Conservation (phyloP, 352 stramenopile genomes). For the Sclerospora graminicola region DNA sequence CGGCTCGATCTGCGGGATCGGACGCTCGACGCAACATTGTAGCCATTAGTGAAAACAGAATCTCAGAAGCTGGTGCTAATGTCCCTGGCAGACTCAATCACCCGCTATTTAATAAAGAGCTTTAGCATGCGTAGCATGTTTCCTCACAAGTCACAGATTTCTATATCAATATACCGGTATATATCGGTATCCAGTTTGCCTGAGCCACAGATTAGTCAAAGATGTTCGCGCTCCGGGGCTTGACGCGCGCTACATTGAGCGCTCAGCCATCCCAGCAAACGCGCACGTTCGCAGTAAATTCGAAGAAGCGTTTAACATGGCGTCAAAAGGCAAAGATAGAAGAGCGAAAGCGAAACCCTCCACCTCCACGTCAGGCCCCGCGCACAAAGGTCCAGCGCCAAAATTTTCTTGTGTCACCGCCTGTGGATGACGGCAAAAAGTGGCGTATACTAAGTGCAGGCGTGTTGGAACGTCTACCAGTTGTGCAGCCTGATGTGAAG, state of each 20-base stretch:
- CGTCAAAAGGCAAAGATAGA: conserved; percentile 56
- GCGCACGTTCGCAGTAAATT: conserved; percentile 38
- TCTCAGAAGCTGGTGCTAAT: conserved; percentile 44
- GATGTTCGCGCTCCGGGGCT: conserved; percentile 40
- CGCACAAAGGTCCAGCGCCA: conserved; percentile 37
- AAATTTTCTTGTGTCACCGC: conserved; percentile 47
- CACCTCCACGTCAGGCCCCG: conserved; percentile 30
- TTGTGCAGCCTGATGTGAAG: conserved; percentile 65
- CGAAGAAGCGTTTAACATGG: conserved; percentile 48
- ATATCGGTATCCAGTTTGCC: background rate
- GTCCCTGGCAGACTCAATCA: conserved; percentile 54
- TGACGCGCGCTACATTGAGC: conserved; percentile 14
- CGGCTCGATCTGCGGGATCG: conserved; percentile 30
- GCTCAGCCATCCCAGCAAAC: conserved; percentile 13
- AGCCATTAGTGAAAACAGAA: conserved; percentile 20
- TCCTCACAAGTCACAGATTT: too few relatives aligned
- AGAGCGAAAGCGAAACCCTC: conserved; percentile 31
- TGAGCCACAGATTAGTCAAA: conserved; percentile 23
- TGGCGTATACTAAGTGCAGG: conserved; percentile 65
- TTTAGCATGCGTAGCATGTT: too few relatives aligned
- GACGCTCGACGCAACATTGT: conserved; percentile 67
- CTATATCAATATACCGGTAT: conserved; percentile 1
- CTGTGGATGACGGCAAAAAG: conserved; percentile 66
- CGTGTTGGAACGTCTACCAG: conserved; percentile 60
- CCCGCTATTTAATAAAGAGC: conserved; percentile 64